These are phyloP conservation scores for Claviceps sp. DNA, from an alignment of 2,329 filamentous ascomycete genomes.

Conservation along the genomic window DNA sequence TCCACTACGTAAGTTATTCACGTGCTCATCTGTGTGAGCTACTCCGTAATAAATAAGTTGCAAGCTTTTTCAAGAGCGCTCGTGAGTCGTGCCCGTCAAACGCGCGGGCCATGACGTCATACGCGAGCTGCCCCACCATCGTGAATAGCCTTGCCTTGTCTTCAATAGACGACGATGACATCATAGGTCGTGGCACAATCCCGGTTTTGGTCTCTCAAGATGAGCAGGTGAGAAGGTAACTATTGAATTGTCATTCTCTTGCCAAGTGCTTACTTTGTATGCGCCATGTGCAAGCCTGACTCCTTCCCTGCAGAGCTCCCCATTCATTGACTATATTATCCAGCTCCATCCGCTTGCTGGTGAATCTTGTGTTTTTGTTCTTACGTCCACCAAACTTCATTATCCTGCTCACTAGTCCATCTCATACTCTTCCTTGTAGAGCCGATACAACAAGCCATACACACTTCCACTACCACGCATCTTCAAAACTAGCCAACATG, in stretches of 20 bases:
- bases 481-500: slow-evolving; percentile 9
- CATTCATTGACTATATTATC: neutral
- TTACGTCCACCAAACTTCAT: neutral
- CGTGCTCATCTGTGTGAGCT: neutral
- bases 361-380: neutral
- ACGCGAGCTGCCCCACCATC: slow-evolving; percentile 1
- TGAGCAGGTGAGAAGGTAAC: neutral
- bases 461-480: neutral
- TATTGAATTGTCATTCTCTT: neutral
- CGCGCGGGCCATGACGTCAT: slow-evolving; percentile 5
- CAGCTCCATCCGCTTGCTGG: neutral
- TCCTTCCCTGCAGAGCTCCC: neutral
- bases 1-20: neutral
- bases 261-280: neutral
- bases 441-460: neutral
- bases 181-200: slow-evolving; percentile 1
- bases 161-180: slow-evolving; percentile 2
- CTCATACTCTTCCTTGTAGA: neutral
- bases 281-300: neutral
- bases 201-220: neutral
- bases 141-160: neutral
- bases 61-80: neutral
- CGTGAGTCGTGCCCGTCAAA: neutral
- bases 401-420: neutral
- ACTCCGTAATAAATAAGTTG: too few relatives aligned